phyloP scores from a whole-genome alignment of 768 basidiomycete genomes.

The Trametes punicea region DNA sequence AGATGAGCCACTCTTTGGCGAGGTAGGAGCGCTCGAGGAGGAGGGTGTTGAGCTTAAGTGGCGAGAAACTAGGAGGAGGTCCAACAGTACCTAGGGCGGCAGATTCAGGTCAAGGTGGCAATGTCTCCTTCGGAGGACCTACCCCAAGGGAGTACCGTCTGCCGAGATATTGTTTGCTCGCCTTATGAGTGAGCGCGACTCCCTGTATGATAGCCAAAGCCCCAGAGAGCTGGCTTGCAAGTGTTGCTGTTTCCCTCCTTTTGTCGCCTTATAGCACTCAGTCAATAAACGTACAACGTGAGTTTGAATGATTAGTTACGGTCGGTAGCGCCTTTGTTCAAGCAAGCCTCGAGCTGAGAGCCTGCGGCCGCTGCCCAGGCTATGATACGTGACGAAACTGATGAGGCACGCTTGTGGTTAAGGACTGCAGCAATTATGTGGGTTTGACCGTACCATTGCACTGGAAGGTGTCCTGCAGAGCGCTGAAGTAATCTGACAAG shows the following conservation, averaged over 20 bases:
- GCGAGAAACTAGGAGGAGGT: slow-evolving; percentile 67
- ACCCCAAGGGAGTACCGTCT: slow-evolving; percentile 70
- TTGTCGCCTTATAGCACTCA: slow-evolving; percentile 35
- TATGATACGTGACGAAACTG: slow-evolving; percentile 68
- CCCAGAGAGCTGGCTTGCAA: slow-evolving; percentile 54
- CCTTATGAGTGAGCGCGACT: slow-evolving; percentile 60
- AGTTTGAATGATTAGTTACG: slow-evolving; percentile 30
- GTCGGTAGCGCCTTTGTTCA: slow-evolving; percentile 41
- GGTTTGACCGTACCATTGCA: slow-evolving; percentile 70
- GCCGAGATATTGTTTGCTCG: slow-evolving; percentile 69
- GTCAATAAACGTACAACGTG: neutral
- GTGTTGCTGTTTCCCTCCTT: slow-evolving; percentile 43
- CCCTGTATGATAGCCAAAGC: slow-evolving; percentile 76
- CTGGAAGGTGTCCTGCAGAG: slow-evolving; percentile 76
- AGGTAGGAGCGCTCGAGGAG: slow-evolving; percentile 19
- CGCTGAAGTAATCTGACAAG: slow-evolving; percentile 52
- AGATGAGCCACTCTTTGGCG: slow-evolving; percentile 14
- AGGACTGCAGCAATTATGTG: neutral
- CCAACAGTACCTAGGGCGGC: slow-evolving; percentile 59
- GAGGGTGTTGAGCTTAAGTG: slow-evolving; percentile 41
- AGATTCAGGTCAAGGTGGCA: neutral
- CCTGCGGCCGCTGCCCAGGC: slow-evolving; percentile 57
- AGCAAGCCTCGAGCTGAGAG: slow-evolving; percentile 47
- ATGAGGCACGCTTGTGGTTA: neutral
- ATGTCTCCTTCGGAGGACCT: slow-evolving; percentile 17